Conservation (phyloP, 768 basidiomycete species). For the Vararia minispora region DNA sequence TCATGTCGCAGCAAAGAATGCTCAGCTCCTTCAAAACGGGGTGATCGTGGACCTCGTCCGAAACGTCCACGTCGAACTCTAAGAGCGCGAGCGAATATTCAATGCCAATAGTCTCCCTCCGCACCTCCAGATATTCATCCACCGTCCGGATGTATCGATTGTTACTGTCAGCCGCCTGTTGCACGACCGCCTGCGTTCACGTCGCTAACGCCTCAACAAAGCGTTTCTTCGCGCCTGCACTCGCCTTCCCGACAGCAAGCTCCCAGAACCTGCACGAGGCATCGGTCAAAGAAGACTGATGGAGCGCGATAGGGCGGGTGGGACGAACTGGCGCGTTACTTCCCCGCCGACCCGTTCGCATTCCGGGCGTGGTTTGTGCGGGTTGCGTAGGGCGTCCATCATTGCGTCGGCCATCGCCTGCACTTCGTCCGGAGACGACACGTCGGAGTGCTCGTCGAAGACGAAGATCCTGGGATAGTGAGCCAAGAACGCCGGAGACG, state of each 20-base stretch:
- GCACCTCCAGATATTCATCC: conserved; percentile 2
- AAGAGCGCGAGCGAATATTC: background rate
- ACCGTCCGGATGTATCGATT: background rate
- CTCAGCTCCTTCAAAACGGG: background rate
- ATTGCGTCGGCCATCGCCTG: conserved; percentile 2
- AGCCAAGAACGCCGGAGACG: background rate
- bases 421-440: background rate
- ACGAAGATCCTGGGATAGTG: conserved; percentile 7
- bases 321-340: conserved; percentile 9
- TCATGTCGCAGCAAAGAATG: background rate
- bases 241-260: conserved; percentile 5
- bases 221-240: background rate
- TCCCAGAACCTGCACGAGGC: conserved; percentile 9
- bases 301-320: background rate
- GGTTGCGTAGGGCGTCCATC: conserved; percentile 10
- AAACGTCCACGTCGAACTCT: conserved; percentile 1
- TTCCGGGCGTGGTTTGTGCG: conserved; percentile 7
- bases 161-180: background rate
- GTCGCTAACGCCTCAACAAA: conserved; percentile 2
- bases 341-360: conserved; percentile 6
- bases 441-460: conserved; percentile 12
- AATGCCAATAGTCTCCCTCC: background rate
- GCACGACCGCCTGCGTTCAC: background rate
- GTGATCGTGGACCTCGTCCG: background rate
- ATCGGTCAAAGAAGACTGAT: background rate